Evolutionary conservation across 2,329 filamentous ascomycete species (phyloP), one percentile per base, ranked within the genome.

Genomic region (Paramyrothecium sp.): DNA sequence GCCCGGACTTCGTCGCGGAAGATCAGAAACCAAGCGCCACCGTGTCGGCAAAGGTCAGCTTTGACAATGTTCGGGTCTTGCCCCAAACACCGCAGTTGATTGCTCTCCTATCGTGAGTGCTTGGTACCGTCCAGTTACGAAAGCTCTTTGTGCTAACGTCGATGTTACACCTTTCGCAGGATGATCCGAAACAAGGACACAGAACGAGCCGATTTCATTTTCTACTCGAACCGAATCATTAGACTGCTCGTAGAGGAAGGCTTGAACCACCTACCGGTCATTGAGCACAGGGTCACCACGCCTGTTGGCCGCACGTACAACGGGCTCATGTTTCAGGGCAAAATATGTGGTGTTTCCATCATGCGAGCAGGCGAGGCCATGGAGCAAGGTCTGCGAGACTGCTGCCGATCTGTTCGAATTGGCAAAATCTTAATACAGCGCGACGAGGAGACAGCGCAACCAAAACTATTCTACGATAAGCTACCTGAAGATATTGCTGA

Each of bases 291-390:
- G 30, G 90, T 99, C 69, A 96, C 89, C 47, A 98, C 95, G 7
- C 95, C 95, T 1, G 90, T 97, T 48, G 94, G 93, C 46, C 88
- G 89, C 61, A 86, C 86, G 54, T 99, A 99, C 75, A 86, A 90
- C 34, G 95, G 95, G 26, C 90, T 99, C 62, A 90, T 90, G 76
- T 99, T 99, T 69, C 89, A 98, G 73, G 95, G 95, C 63, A 97
- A 98, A 78, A 99, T 99, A 66, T 99, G 95, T 70, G 95, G 95
- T 55, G 95, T 99, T 17, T 96, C 91, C 7, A 99, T 99, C 67
- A 98, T 99, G 95, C 87, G 95, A 62, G 95, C 95, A 13, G 95
- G 95, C 54, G 95, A 99, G 77, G 91, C 94, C 58, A 99, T 99
- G 95, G 95, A 99, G 77, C 92, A 98, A 75, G 95, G 94, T 2